Conservation (phyloP, 495 filamentous ascomycete species). For the Ramalina intermedia region DNA sequence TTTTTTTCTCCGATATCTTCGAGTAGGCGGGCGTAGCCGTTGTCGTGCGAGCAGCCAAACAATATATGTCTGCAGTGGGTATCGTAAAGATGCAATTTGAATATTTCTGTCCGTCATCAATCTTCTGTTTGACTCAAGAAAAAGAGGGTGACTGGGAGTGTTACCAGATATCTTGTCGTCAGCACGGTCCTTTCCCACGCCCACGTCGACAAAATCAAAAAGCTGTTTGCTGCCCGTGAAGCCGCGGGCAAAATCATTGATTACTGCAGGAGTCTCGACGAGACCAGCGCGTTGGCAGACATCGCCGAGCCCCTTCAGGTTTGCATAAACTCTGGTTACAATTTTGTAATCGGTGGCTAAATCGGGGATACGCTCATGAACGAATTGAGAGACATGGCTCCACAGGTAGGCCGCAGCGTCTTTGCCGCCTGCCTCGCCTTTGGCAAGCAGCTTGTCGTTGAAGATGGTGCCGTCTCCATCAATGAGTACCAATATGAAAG, state of each 20-base stretch:
- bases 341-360: slow-evolving; percentile 43
- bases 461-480: slow-evolving; percentile 74
- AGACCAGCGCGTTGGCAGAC: slow-evolving; percentile 43
- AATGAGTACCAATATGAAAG: slow-evolving; percentile 60
- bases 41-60: slow-evolving; percentile 65
- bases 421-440: slow-evolving; percentile 56
- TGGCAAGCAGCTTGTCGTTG: slow-evolving; percentile 44
- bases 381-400: slow-evolving; percentile 33
- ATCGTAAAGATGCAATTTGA: slow-evolving; percentile 50
- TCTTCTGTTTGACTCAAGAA: too few species aligned
- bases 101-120: slow-evolving; percentile 41
- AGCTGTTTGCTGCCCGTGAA: slow-evolving; percentile 58
- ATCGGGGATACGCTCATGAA: slow-evolving; percentile 29
- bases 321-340: slow-evolving; percentile 53
- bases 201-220: slow-evolving; percentile 68
- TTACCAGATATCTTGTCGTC: slow-evolving; percentile 65
- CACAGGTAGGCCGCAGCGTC: slow-evolving; percentile 51
- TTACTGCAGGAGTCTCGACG: slow-evolving; percentile 30
- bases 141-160: slow-evolving; percentile 2
- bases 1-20: slow-evolving; percentile 43
- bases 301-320: slow-evolving; percentile 48
- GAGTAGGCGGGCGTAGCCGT: slow-evolving; percentile 56
- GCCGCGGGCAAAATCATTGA: slow-evolving; percentile 59
- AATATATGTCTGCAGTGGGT: slow-evolving; percentile 71
- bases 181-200: slow-evolving; percentile 50